Evolutionary conservation across 78 protist genomes (phyloP).

Genomic region (Emiliania huxleyi): DNA sequence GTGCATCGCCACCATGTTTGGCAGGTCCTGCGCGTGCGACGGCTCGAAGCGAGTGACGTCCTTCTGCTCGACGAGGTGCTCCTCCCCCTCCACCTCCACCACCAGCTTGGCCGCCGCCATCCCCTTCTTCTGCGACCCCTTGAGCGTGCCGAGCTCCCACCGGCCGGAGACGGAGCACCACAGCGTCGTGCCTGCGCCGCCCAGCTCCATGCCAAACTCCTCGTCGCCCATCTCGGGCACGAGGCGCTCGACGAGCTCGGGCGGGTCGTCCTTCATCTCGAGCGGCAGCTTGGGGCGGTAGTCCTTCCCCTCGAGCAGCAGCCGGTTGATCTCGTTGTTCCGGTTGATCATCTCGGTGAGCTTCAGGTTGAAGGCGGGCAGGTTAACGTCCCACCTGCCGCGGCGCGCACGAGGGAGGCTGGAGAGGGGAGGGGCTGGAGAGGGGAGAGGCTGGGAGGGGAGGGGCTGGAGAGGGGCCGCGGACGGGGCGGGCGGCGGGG

Average conservation of each 20-base stretch:
- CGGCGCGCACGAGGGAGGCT: no score
- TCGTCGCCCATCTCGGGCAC: neutral
- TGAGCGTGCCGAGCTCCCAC: conserved; percentile 10
- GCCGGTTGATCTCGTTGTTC: neutral
- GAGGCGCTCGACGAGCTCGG: neutral
- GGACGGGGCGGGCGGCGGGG: no score
- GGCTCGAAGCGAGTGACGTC: neutral
- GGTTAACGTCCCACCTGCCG: neutral
- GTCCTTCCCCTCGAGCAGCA: neutral
- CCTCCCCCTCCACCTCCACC: neutral
- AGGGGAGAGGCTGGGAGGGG: no score
- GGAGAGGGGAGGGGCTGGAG: no score
- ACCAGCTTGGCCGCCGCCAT: neutral
- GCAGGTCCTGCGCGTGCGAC: conserved; percentile 3
- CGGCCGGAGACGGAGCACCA: neutral
- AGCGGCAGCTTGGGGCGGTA: neutral
- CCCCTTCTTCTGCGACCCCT: neutral
- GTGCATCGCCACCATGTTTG: neutral
- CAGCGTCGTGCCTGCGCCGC: neutral
- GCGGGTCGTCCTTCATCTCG: neutral
- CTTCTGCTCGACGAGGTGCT: neutral
- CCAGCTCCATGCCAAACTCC: conserved; percentile 5
- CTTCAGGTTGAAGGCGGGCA: neutral
- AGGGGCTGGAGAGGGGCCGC: no score
- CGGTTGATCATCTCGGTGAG: neutral